Conservation (phyloP, 164 flowering plant genomes). For the Magnolia sinica region DNA sequence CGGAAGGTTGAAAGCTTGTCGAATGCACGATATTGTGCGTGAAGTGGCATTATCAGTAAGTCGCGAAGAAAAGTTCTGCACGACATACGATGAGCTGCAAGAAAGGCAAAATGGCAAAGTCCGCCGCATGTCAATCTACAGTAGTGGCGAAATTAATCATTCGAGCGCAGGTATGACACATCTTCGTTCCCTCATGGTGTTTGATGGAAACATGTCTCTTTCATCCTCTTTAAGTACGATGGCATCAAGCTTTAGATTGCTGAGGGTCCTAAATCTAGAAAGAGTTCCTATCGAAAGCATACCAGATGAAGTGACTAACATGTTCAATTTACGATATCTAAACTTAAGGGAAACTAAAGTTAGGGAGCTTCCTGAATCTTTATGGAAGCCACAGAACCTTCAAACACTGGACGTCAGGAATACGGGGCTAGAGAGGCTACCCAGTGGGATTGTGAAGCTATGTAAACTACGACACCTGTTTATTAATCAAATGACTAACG, state of each 20-base stretch:
- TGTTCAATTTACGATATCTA: not conserved
- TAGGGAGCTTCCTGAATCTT: not conserved
- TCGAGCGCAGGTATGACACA: not conserved
- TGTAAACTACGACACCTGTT: conserved; percentile 9
- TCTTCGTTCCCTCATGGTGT: not conserved
- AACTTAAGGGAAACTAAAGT: not conserved
- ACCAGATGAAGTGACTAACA: not conserved
- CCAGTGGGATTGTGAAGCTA: conserved; percentile 5
- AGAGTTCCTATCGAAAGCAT: not conserved
- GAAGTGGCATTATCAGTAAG: conserved; percentile 9
- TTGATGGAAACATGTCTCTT: not conserved
- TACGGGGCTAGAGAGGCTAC: not conserved
- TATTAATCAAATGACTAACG: not conserved
- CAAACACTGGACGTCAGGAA: not conserved
- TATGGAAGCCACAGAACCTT: not conserved
- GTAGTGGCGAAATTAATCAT: not conserved
- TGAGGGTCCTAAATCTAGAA: conserved; percentile 10
- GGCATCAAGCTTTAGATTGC: not conserved
- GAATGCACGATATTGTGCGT: conserved; percentile 19
- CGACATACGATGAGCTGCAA: not conserved
- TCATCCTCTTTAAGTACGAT: not conserved
- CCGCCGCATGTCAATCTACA: conserved; percentile 8
- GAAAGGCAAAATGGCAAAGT: not conserved
- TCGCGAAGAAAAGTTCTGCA: conserved; percentile 2
- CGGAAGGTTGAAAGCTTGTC: not conserved